These are phyloP conservation scores for Plectosphaerella cucumerina DNA, from an alignment of 2,329 filamentous ascomycete genomes.

Conservation along the genomic window DNA sequence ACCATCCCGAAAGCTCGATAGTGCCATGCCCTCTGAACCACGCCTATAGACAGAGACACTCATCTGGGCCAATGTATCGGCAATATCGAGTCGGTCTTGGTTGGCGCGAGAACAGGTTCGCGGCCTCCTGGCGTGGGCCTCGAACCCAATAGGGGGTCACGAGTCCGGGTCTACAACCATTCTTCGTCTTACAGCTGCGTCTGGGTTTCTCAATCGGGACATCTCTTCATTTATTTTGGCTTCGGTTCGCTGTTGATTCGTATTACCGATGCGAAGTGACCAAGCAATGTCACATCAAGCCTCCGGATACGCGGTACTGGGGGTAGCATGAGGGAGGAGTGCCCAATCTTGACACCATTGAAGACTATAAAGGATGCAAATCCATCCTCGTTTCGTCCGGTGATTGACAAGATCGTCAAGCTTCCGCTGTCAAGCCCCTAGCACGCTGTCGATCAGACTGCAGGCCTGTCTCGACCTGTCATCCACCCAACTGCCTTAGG, in stretches of 20 bases:
- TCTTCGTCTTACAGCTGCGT: neutral
- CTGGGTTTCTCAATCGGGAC: neutral
- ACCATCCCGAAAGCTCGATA: neutral
- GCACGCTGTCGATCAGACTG: neutral
- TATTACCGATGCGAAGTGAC: neutral
- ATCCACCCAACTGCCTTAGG: neutral
- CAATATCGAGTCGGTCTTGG: neutral
- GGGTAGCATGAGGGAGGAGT: neutral
- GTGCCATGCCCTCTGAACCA: neutral
- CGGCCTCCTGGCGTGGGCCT: too few species aligned
- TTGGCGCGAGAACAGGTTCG: neutral
- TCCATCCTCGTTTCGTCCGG: neutral
- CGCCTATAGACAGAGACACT: neutral
- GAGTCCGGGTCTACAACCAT: neutral
- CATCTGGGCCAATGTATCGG: neutral
- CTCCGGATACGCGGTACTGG: neutral
- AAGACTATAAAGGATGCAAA: neutral
- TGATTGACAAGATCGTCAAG: neutral
- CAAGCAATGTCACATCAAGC: neutral
- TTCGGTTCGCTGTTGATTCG: neutral
- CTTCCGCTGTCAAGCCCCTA: neutral
- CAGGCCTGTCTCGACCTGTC: neutral
- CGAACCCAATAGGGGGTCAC: neutral
- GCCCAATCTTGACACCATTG: neutral
- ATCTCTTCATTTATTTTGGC: neutral